Evolutionary conservation across 768 basidiomycete species (phyloP).

Genomic region (Agrocybe pediades): DNA sequence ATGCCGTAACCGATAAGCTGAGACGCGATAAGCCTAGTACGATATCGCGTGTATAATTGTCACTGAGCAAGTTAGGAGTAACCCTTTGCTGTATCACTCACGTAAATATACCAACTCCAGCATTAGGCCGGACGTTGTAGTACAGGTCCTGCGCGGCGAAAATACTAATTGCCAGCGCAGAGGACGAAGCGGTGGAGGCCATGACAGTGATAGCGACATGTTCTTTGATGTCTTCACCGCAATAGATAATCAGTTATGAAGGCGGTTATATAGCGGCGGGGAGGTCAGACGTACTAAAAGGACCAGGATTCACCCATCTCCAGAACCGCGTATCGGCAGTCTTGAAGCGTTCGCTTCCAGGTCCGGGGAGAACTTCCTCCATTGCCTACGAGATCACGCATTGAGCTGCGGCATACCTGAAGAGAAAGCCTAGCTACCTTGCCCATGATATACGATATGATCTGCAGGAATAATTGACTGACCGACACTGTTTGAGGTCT

Average conservation of each 20-base stretch:
- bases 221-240: constrained; percentile 34
- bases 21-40: constrained; percentile 29
- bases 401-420: neutral
- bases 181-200: constrained; percentile 51
- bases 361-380: constrained; percentile 37
- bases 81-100: neutral
- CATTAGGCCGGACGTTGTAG: constrained; percentile 42
- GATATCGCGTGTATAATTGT: neutral
- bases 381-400: constrained; percentile 20
- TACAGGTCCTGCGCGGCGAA: constrained; percentile 57
- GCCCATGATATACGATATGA: constrained; percentile 54
- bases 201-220: constrained; percentile 59
- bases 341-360: constrained; percentile 22
- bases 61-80: neutral
- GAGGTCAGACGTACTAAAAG: constrained; percentile 44
- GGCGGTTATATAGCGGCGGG: too few species aligned
- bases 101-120: constrained; percentile 42
- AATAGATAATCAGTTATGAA: neutral
- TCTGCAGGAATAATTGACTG: constrained; percentile 46
- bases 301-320: constrained; percentile 55
- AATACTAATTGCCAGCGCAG: constrained; percentile 53
- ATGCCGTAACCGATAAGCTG: constrained; percentile 42
- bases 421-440: constrained; percentile 8
- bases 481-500: constrained; percentile 48
- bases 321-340: constrained; percentile 40